These are phyloP conservation scores for Leccinum angustisporum DNA, from an alignment of 1,284 basidiomycete genomes.

Conservation along the genomic window DNA sequence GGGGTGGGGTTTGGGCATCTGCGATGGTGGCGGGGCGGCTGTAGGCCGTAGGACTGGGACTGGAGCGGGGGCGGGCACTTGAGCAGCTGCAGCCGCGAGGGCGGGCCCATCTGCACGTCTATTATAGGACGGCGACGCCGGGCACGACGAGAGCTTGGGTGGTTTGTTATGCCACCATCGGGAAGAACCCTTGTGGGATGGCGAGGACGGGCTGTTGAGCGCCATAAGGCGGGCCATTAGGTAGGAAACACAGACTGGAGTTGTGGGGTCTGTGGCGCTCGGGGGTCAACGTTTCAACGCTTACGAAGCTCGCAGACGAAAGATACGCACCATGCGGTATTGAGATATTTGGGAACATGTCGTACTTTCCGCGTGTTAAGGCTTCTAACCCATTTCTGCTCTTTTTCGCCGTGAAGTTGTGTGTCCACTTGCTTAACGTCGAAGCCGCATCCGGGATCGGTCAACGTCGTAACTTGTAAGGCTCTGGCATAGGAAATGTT, in stretches of 20 bases:
- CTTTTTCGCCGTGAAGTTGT: conserved; percentile 11
- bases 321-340: conserved; percentile 17
- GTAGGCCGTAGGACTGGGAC: background rate
- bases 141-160: conserved; percentile 17
- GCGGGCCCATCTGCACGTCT: conserved; percentile 21
- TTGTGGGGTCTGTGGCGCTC: conserved; percentile 23
- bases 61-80: conserved; percentile 14
- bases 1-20: conserved; percentile 25
- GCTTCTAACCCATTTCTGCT: conserved; percentile 12
- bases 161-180: conserved; percentile 21
- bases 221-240: conserved; percentile 25
- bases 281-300: background rate
- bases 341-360: conserved; percentile 2
- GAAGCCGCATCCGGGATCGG: background rate
- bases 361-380: conserved; percentile 18
- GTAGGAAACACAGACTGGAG: conserved; percentile 21
- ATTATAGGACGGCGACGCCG: conserved; percentile 2
- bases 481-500: conserved; percentile 18
- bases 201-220: conserved; percentile 28
- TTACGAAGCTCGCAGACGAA: background rate
- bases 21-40: conserved; percentile 2
- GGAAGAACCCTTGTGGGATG: conserved; percentile 31
- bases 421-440: conserved; percentile 22
- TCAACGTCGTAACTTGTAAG: background rate
- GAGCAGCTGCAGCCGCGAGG: conserved; percentile 6